phyloP scores from a whole-genome alignment of 2,329 filamentous ascomycete genomes.

The Eurotiales sp. region DNA sequence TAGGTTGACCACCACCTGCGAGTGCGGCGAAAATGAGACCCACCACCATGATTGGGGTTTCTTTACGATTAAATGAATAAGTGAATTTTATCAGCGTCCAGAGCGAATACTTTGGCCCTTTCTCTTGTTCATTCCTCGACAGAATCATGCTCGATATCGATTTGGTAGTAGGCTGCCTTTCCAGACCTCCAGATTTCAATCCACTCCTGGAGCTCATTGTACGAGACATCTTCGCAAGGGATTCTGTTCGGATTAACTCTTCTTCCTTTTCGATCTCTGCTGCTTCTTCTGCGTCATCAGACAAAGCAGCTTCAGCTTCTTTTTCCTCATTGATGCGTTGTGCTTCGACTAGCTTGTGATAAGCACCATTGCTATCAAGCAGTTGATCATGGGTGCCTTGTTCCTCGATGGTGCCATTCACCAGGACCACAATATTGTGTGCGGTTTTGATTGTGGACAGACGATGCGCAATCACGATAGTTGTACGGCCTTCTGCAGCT shows the following conservation, averaged over 20 bases:
- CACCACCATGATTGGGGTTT: slow-evolving; percentile 67
- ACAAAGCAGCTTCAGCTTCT: slow-evolving; percentile 30
- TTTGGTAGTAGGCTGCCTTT: slow-evolving; percentile 48
- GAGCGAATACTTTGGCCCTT: slow-evolving; percentile 57
- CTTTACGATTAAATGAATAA: slow-evolving; percentile 70
- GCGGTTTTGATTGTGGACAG: slow-evolving; percentile 91
- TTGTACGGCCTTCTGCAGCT: slow-evolving; percentile 81
- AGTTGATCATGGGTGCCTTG: slow-evolving; percentile 84
- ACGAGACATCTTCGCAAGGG: slow-evolving; percentile 21
- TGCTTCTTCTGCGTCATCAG: slow-evolving; percentile 25
- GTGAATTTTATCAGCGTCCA: slow-evolving; percentile 77
- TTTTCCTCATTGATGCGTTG: slow-evolving; percentile 69
- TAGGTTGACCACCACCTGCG: slow-evolving; percentile 76
- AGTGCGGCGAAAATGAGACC: slow-evolving; percentile 72
- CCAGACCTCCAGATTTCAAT: slow-evolving; percentile 19
- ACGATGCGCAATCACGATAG: slow-evolving; percentile 92
- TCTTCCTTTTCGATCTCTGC: slow-evolving; percentile 27
- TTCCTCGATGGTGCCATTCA: slow-evolving; percentile 78
- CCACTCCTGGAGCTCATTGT: slow-evolving; percentile 25
- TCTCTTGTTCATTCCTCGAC: slow-evolving; percentile 51
- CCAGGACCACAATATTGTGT: slow-evolving; percentile 95
- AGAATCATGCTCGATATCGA: slow-evolving; percentile 68
- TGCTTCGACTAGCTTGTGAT: slow-evolving; percentile 80
- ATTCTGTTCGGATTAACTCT: slow-evolving; percentile 32
- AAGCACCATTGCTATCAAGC: slow-evolving; percentile 66